Evolutionary conservation across 768 basidiomycete species (phyloP).

Genomic region (Xerocomus potaroensis): DNA sequence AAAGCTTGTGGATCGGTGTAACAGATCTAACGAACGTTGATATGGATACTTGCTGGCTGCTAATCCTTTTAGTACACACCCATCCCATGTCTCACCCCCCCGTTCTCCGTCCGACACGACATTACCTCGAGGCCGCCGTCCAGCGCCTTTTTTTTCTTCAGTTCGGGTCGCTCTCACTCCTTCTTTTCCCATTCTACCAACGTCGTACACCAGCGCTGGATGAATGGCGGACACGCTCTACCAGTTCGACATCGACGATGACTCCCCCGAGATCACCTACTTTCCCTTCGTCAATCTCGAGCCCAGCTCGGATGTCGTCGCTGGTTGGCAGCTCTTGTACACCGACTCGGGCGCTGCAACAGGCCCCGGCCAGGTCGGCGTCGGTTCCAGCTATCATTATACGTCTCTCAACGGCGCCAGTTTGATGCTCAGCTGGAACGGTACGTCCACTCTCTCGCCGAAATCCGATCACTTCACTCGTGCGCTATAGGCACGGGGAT

Average conservation of each 20-base stretch:
- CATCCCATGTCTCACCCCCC: not conserved
- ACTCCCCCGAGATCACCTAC: slow-evolving; percentile 61
- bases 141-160: slow-evolving; percentile 17
- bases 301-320: slow-evolving; percentile 41
- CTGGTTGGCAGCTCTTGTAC: slow-evolving; percentile 71
- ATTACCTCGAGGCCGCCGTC: slow-evolving; percentile 25
- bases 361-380: slow-evolving; percentile 41
- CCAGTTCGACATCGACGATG: slow-evolving; percentile 56
- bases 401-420: slow-evolving; percentile 59
- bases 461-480: slow-evolving; percentile 1
- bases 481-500: slow-evolving; percentile 56
- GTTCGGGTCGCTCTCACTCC: slow-evolving; percentile 12
- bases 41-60: slow-evolving; percentile 13
- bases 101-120: slow-evolving; percentile 17
- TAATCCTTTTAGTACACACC: not conserved
- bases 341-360: slow-evolving; percentile 44
- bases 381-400: slow-evolving; percentile 56
- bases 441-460: slow-evolving; percentile 36
- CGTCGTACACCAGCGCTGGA: slow-evolving; percentile 22
- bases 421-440: slow-evolving; percentile 56
- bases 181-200: slow-evolving; percentile 1
- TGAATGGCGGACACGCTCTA: slow-evolving; percentile 27
- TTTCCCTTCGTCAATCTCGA: slow-evolving; percentile 56
- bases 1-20: not conserved
- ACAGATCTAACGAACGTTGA: slow-evolving; percentile 18